Base-by-base conservation (phyloP, 2,329 filamentous ascomycete genomes). In the Tolypocladium guangdongense region DNA sequence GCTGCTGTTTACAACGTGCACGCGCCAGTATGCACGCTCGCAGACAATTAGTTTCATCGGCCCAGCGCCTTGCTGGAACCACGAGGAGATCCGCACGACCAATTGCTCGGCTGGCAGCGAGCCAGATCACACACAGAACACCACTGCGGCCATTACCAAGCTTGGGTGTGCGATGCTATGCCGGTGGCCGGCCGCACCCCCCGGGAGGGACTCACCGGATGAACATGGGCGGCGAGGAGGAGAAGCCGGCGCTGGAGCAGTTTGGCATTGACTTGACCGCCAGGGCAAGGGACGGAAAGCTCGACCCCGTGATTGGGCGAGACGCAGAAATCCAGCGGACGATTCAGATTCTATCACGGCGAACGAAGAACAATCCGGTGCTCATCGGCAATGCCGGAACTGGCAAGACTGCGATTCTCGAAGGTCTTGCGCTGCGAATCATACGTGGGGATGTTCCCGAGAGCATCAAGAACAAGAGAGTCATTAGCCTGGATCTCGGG, bases 351-450 rank as follows among this genome's bases (percentile, higher is more conserved):
- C 73, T 99, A 1, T 96, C 91, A 18, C 78, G 93, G 58, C 79
- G 93, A 56, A 97, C 93, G 8, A 97, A 97, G 71, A 97, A 96
- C 64, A 95, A 95, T 60, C 92, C 92, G 0, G 91, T 96, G 0
- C 74, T 96, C n/a, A 96, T 96, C 55, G 92, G 92, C 57, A 85
- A 84, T 48, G 89, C 90, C 10, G 92, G 91, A 60, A 95, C 90
- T 0, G 92, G 92, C 56, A 97, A 97, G 73, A 97, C 92, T 7
- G 91, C 92, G 1, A 88, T 96, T 51, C 74, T 96, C 3, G 92
- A 97, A 71, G 92, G 92, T 2, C 75, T 97, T 39, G 91, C 92
- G 11, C 82, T 93, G 64, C 80, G 93, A 39, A 97, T 99, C 59
- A 87, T 96, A 2, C 81, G 85, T 58, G 92, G 92, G 2, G 92